Conservation (phyloP, 768 basidiomycete species). For the Artomyces pyxidatus region DNA sequence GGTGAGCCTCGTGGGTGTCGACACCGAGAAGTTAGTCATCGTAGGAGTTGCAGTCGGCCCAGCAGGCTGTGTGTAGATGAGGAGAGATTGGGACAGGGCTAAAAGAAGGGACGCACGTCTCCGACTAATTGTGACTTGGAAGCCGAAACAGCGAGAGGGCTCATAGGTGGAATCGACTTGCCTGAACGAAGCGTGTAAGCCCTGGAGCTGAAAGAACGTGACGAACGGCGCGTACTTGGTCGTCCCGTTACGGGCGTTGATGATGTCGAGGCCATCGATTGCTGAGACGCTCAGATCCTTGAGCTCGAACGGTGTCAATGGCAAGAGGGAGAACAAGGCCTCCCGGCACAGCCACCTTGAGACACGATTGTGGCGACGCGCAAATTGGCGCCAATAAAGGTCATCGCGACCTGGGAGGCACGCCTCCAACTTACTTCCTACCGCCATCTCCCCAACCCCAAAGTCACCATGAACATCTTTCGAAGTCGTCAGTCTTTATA, state of each 20-base stretch:
- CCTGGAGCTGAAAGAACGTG: background rate
- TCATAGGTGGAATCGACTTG: too few species aligned
- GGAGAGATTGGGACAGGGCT: too few species aligned
- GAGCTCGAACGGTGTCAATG: too few species aligned
- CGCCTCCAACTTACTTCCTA: slow-evolving; percentile 6
- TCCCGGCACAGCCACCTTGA: background rate
- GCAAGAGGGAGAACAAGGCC: background rate
- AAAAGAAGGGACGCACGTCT: too few species aligned
- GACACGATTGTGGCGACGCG: slow-evolving; percentile 4
- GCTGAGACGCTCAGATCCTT: too few species aligned
- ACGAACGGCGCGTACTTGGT: too few species aligned
- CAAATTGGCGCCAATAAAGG: slow-evolving; percentile 7
- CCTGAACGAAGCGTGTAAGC: too few species aligned
- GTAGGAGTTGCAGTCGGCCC: too few species aligned
- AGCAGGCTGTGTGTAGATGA: background rate
- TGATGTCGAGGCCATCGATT: too few species aligned
- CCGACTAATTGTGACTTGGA: too few species aligned
- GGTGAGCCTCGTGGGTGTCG: background rate
- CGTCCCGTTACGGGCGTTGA: too few species aligned
- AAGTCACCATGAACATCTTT: slow-evolving; percentile 72
- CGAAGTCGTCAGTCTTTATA: slow-evolving; percentile 53
- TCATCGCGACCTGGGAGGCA: slow-evolving; percentile 18
- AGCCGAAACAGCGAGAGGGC: too few species aligned
- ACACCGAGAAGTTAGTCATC: background rate
- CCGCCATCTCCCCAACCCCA: slow-evolving; percentile 13